A percentile compares a stretch with the other conserved stretches of the same genome.
phyloP scores from a whole-genome alignment of 2,329 filamentous ascomycete species.

The Xylaria multiplex region DNA sequence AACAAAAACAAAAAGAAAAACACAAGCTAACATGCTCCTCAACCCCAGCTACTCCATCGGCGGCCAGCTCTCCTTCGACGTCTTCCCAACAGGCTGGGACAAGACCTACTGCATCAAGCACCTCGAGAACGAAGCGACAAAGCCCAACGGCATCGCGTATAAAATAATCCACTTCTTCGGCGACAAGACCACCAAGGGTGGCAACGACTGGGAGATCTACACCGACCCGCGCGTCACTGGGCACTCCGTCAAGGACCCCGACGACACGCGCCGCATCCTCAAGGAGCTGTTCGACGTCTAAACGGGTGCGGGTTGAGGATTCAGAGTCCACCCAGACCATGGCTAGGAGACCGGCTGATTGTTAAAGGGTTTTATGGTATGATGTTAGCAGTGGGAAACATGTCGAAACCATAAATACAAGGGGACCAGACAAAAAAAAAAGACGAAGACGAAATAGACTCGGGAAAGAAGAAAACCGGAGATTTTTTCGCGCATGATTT shows the following conservation, averaged over 20 bases:
- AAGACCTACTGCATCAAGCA: conserved; percentile 97
- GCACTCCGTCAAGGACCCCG: conserved; percentile 82
- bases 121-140: conserved; percentile 80
- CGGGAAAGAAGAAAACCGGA: neutral
- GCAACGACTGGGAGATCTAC: conserved; percentile 97
- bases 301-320: conserved; percentile 14
- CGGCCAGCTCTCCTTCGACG: conserved; percentile 97
- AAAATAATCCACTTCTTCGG: conserved; percentile 97
- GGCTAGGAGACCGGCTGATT: neutral
- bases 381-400: neutral
- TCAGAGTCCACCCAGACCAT: no score
- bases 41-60: conserved; percentile 83
- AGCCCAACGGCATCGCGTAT: conserved; percentile 77
- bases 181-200: conserved; percentile 90
- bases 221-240: conserved; percentile 82
- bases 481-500: neutral
- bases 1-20: neutral
- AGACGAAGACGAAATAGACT: neutral
- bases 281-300: conserved; percentile 82
- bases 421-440: neutral
- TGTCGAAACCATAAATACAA: neutral
- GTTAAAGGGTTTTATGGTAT: no score
- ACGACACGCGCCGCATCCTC: conserved; percentile 82
- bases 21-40: neutral
- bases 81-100: conserved; percentile 97